phyloP scores from a whole-genome alignment of 371 early-diverging fungal species.

The Amoeboaphelidium protococcarum region DNA sequence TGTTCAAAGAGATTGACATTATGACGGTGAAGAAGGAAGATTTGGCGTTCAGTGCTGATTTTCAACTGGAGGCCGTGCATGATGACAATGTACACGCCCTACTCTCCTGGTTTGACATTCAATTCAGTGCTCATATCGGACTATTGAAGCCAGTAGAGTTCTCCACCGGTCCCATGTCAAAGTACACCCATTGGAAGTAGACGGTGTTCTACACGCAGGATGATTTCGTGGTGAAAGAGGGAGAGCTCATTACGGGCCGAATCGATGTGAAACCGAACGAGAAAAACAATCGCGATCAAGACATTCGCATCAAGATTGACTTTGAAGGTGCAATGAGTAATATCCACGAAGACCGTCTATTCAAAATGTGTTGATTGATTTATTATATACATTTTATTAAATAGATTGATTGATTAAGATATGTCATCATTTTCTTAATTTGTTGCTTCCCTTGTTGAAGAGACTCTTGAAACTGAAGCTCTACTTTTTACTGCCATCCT shows the following conservation, averaged over 20 bases:
- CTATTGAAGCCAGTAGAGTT: conserved; percentile 58
- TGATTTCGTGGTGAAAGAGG: conserved; percentile 24
- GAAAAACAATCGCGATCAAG: conserved; percentile 74
- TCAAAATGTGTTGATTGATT: conserved; percentile 43
- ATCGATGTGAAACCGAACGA: conserved; percentile 56
- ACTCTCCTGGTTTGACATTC: conserved; percentile 71
- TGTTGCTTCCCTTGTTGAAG: too few relatives aligned
- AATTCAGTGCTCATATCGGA: conserved; percentile 49
- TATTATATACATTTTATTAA: too few relatives aligned
- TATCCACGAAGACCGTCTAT: conserved; percentile 35
- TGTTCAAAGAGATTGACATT: conserved; percentile 56
- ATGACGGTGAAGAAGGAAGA: conserved; percentile 53
- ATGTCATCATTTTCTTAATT: too few relatives aligned
- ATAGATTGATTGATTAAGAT: too few relatives aligned
- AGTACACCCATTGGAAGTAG: conserved; percentile 96
- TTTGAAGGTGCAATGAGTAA: conserved; percentile 32
- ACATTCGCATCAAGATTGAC: conserved; percentile 52
- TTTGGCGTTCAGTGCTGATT: conserved; percentile 45
- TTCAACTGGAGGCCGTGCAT: conserved; percentile 39
- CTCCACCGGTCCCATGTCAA: conserved; percentile 60
- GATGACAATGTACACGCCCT: conserved; percentile 71
- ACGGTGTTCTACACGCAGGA: conserved; percentile 67
- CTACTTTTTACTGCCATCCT: too few relatives aligned
- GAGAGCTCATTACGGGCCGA: conserved; percentile 52
- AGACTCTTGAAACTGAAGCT: too few relatives aligned